These are phyloP conservation scores for Naganishia liquefaciens DNA, from an alignment of 1,284 basidiomycete species.

Conservation along the genomic window DNA sequence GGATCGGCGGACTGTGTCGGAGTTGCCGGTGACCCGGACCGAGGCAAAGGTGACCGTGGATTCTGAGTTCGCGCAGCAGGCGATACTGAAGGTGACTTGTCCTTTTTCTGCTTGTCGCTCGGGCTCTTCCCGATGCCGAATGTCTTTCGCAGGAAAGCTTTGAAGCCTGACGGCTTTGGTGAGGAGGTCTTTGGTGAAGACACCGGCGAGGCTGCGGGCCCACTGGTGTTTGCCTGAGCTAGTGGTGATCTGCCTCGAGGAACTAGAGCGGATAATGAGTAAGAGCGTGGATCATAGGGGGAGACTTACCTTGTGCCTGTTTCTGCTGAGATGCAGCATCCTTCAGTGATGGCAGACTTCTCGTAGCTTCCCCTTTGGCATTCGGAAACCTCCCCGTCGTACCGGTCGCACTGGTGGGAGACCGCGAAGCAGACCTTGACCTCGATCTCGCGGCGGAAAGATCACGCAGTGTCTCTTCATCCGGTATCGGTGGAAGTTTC, in stretches of 20 bases:
- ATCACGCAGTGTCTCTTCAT: slow-evolving; percentile 11
- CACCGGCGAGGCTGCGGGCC: background rate
- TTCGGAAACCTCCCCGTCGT: background rate
- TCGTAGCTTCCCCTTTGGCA: background rate
- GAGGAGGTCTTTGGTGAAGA: background rate
- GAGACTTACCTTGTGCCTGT: slow-evolving; percentile 4
- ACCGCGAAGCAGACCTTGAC: slow-evolving; percentile 21
- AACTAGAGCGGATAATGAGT: background rate
- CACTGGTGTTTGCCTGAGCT: slow-evolving; percentile 9
- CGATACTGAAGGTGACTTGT: slow-evolving; percentile 2
- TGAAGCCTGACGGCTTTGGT: slow-evolving; percentile 11
- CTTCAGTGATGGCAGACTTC: slow-evolving; percentile 18
- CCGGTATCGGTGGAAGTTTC: slow-evolving; percentile 22
- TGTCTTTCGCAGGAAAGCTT: slow-evolving; percentile 8
- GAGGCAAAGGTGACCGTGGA: background rate
- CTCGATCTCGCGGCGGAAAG: slow-evolving; percentile 1
- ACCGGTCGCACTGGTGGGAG: slow-evolving; percentile 1
- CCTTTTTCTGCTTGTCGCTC: slow-evolving; percentile 14
- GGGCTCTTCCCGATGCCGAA: slow-evolving; percentile 19
- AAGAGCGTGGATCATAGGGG: background rate
- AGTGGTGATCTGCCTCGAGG: slow-evolving; percentile 12
- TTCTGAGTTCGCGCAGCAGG: slow-evolving; percentile 1
- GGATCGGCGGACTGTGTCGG: background rate
- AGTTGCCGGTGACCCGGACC: background rate
- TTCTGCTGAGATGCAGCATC: slow-evolving; percentile 5